Percentiles rank a stretch among this genome's conserved stretches.
phyloP scores from a whole-genome alignment of 805 yeast genomes.

The Phaffomyces opuntiae region DNA sequence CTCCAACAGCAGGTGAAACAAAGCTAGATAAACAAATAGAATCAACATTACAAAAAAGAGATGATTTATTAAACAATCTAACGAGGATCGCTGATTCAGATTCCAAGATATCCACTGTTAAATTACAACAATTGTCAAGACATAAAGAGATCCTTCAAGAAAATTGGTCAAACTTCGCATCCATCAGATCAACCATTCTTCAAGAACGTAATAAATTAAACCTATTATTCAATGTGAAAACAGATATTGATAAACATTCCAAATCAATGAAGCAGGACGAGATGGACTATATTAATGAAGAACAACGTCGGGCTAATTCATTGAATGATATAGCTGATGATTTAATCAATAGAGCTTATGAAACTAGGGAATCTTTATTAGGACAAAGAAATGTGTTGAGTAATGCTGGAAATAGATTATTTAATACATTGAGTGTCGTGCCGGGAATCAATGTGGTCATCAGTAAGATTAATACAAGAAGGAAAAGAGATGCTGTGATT shows the following conservation, averaged over 20 bases:
- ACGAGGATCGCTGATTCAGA: slow-evolving; percentile 50
- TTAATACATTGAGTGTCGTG: slow-evolving; percentile 53
- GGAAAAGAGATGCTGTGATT: slow-evolving; percentile 83
- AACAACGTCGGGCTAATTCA: slow-evolving; percentile 62
- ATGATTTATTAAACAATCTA: slow-evolving; percentile 44
- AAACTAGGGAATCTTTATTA: slow-evolving; percentile 78
- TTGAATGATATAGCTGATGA: slow-evolving; percentile 75
- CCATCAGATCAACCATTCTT: slow-evolving; percentile 49
- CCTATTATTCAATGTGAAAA: slow-evolving; percentile 65
- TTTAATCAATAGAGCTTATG: slow-evolving; percentile 76
- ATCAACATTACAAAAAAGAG: slow-evolving; percentile 42
- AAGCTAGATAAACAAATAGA: slow-evolving; percentile 43
- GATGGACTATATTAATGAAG: slow-evolving; percentile 73
- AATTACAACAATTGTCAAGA: slow-evolving; percentile 73
- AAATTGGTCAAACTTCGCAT: slow-evolving; percentile 54
- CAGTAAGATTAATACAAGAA: slow-evolving; percentile 76
- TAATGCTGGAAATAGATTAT: slow-evolving; percentile 56
- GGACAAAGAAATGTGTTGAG: slow-evolving; percentile 62
- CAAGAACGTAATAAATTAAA: slow-evolving; percentile 77
- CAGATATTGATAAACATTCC: slow-evolving; percentile 70
- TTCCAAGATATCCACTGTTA: slow-evolving; percentile 57
- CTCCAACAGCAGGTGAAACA: slow-evolving; percentile 42
- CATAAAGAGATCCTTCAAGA: slow-evolving; percentile 73
- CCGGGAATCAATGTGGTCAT: slow-evolving; percentile 81
- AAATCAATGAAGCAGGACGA: slow-evolving; percentile 36